Conservation (phyloP, 352 stramenopile species). For the Pythium periplocum region DNA sequence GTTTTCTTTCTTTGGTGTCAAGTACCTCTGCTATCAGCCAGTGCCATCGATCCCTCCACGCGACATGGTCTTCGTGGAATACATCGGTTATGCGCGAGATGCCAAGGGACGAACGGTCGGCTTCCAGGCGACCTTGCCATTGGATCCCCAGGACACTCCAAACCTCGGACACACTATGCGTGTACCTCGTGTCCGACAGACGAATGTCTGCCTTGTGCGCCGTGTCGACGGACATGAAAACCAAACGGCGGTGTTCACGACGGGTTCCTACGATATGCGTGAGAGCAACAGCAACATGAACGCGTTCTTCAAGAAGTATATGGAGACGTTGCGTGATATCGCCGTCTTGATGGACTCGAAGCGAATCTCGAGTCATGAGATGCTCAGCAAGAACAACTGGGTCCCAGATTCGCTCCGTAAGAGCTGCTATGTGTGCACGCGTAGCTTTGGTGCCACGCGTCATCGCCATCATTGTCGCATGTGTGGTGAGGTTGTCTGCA, state of each 20-base stretch:
- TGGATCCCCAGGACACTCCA: constrained; percentile 8
- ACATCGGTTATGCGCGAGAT: constrained; percentile 15
- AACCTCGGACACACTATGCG: constrained; percentile 4
- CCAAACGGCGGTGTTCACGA: constrained; percentile 4
- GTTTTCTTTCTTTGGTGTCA: constrained; percentile 12
- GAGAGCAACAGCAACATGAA: constrained; percentile 17
- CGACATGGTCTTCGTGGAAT: constrained; percentile 12
- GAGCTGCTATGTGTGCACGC: constrained; percentile 45
- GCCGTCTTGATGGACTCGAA: constrained; percentile 16
- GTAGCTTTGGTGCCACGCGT: constrained; percentile 14
- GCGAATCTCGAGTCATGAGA: constrained; percentile 10
- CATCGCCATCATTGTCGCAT: constrained; percentile 74
- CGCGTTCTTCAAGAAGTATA: constrained; percentile 9
- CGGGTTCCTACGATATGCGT: constrained; percentile 9
- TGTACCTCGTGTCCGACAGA: constrained; percentile 5
- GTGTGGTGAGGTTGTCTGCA: constrained; percentile 72
- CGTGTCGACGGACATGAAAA: background rate
- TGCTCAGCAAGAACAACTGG: constrained; percentile 28
- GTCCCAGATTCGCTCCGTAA: constrained; percentile 63
- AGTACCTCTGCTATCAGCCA: constrained; percentile 11
- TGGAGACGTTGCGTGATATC: constrained; percentile 11
- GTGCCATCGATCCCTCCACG: constrained; percentile 4
- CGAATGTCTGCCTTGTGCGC: constrained; percentile 8
- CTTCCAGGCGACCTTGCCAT: constrained; percentile 11
- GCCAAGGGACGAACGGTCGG: constrained; percentile 12